Evolutionary conservation across 2,329 filamentous ascomycete genomes (phyloP), one percentile per base, ranked within the genome.

Genomic region (Colletotrichum kahawae): DNA sequence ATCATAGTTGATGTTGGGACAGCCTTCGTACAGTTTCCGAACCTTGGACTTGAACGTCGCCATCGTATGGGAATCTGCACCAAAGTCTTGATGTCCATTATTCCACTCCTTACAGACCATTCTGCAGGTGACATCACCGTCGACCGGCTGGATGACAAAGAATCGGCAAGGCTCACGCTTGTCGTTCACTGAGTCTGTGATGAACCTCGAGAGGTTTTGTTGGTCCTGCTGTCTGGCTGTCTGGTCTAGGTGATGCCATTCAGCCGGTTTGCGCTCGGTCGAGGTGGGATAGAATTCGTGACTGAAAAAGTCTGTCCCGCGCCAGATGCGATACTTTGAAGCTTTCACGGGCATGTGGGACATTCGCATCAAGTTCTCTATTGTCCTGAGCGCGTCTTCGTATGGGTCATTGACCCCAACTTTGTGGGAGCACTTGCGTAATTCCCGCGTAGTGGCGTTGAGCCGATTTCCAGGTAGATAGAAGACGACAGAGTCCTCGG

Each of bases 281-380:
- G 9, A n/a, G 43, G 10, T 4, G 7, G 64, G 74, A 13, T 54
- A 34, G 36, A 64, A 16, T 24, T 33, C 33, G 6, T 56, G 18
- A 68, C 68, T 59, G 71, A 75, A 77, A 34, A 72, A 77, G 38
- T 77, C 73, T 14, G 18, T 34, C n/a, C 76, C 76, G 10, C 67
- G 70, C 73, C 70, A 77, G 29, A 78, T 54, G 4, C 69, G 75
- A 24, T 65, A 75, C 7, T 24, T 2, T 5, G 69, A 60, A 21
- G 68, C 9, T 18, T 60, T 34, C 29, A n/a, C n/a, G 7, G 51
- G 67, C 13, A 68, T 62, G 18, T n/a, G 3, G 3, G 64, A 16
- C 9, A 6, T 14, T 12, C 12, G 63, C 5, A 33, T 68, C 34
- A 71, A 57, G n/a, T 27, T 62, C 14, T 60, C 16, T 13, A 76